Evolutionary conservation across 139 green algal species (phyloP), one percentile per base, ranked within the genome.

Genomic region (Bryopsis sp.): DNA sequence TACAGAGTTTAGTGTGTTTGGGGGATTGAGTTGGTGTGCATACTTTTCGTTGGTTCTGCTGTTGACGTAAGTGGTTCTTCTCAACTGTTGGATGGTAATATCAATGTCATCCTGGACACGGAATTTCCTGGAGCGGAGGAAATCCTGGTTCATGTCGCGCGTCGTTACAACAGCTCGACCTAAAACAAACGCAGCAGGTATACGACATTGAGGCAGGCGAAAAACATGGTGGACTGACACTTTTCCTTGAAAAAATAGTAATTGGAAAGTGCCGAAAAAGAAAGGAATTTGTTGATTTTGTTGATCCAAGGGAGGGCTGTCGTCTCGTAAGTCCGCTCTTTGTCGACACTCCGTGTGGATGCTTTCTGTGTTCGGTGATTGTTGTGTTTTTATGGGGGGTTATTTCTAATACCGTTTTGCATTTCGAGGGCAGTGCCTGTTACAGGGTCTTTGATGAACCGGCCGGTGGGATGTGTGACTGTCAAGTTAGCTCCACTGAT

Each of bases 11-110:
- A n/a, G n/a, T 11, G 43, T 26, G 43, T 19, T 26, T 26, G 43
- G 43, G 15, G 19, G 43, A 11, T 26, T 54, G 15, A 11, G 19
- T 54, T 54, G 19, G 19, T 26, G 11, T 11, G 11, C 43, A 26
- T 54, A 54, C 43, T 54, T 54, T 54, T 54, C 43, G 43, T 54
- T 54, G 15, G 43, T 54, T 19, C 19, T 54, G 15, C 43, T 54
- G 43, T 54, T 54, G 15, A 54, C 19, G 43, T 54, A 19, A 11
- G 19, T 19, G 15, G 43, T 54, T 19, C 43, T 54, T 54, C 43
- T 11, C 43, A 54, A 19, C 19, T 54, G 15, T 19, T 54, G 43
- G 43, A 54, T 54, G 19, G 15, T 54, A 11, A 11, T 54, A 19
- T 54, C 43, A 11, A 54, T 19, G 43, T 54, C 43, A 11, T 54